A percentile compares a stretch with the other conserved stretches of the same genome.
Evolutionary conservation across 2,329 filamentous ascomycete genomes (phyloP).

Genomic region (Monilinia fructigena): DNA sequence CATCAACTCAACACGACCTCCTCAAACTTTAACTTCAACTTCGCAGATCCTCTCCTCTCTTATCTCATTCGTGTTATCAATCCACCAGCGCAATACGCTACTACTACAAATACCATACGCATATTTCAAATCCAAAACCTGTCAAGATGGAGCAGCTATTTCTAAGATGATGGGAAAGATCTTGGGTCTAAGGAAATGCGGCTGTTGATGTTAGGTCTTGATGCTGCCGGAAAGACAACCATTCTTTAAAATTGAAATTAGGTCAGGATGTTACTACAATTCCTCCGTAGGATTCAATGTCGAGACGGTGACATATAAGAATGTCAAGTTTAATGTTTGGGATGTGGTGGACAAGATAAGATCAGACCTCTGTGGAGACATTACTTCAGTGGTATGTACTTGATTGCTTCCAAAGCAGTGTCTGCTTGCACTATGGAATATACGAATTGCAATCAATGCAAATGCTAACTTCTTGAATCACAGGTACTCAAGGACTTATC

Average conservation of each 20-base stretch:
- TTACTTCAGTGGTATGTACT: slow-evolving; percentile 77
- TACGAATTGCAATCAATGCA: slow-evolving; percentile 6
- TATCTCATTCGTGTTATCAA: not conserved
- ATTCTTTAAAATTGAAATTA: slow-evolving; percentile 99
- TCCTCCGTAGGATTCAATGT: slow-evolving; percentile 98
- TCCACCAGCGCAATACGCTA: not conserved
- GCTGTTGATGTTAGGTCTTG: slow-evolving; percentile 94
- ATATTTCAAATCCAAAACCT: not conserved
- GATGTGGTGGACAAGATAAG: slow-evolving; percentile 98
- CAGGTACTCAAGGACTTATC: slow-evolving; percentile 94
- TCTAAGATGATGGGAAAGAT: slow-evolving; percentile 98
- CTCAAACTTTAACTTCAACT: not conserved
- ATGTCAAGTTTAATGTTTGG: slow-evolving; percentile 99
- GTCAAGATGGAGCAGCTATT: slow-evolving; percentile 76
- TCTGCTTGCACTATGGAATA: not conserved
- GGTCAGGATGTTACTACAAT: slow-evolving; percentile 98
- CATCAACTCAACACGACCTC: too few relatives aligned
- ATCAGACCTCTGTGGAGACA: slow-evolving; percentile 96
- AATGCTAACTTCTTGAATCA: slow-evolving; percentile 22
- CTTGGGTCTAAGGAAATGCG: slow-evolving; percentile 99
- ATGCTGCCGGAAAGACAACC: slow-evolving; percentile 98
- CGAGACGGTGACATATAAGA: slow-evolving; percentile 98
- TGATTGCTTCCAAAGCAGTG: not conserved
- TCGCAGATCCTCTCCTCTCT: not conserved
- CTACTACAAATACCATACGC: not conserved